Conservation (phyloP, 768 basidiomycete genomes). For the Dioszegia hungarica region DNA sequence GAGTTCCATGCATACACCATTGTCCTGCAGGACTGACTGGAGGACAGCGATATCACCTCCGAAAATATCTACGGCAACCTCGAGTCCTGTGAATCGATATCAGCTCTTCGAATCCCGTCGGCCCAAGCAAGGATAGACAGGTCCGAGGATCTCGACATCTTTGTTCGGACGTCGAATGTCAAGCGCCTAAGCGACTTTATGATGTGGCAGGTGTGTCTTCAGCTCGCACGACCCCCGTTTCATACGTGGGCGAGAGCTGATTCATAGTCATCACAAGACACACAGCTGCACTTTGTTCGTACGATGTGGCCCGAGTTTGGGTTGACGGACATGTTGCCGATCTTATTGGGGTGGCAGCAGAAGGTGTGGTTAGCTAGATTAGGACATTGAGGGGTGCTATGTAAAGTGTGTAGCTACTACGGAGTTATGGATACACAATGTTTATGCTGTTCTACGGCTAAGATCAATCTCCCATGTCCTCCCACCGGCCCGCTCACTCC, state of each 20-base stretch:
- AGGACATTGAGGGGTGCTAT: slow-evolving; percentile 11
- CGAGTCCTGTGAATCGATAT: slow-evolving; percentile 10
- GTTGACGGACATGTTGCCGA: slow-evolving; percentile 74
- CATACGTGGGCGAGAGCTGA: background rate
- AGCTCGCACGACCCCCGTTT: slow-evolving; percentile 41
- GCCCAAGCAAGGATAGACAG: background rate
- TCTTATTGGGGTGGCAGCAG: slow-evolving; percentile 81
- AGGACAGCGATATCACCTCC: slow-evolving; percentile 23
- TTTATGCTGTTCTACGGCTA: background rate
- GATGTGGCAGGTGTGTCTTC: slow-evolving; percentile 98
- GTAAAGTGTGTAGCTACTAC: background rate
- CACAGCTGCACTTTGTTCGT: slow-evolving; percentile 78
- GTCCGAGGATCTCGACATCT: slow-evolving; percentile 61
- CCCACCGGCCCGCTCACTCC: background rate
- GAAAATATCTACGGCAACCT: slow-evolving; percentile 25
- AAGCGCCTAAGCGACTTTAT: slow-evolving; percentile 81
- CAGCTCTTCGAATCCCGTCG: background rate
- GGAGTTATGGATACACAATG: no score
- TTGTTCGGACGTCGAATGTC: slow-evolving; percentile 88
- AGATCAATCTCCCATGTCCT: background rate
- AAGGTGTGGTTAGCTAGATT: slow-evolving; percentile 57
- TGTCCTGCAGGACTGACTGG: no score
- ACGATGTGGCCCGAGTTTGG: slow-evolving; percentile 94
- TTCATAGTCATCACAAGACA: slow-evolving; percentile 67
- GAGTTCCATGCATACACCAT: background rate